Conservation (phyloP, 495 filamentous ascomycete species). For the Talaromyces ruber region DNA sequence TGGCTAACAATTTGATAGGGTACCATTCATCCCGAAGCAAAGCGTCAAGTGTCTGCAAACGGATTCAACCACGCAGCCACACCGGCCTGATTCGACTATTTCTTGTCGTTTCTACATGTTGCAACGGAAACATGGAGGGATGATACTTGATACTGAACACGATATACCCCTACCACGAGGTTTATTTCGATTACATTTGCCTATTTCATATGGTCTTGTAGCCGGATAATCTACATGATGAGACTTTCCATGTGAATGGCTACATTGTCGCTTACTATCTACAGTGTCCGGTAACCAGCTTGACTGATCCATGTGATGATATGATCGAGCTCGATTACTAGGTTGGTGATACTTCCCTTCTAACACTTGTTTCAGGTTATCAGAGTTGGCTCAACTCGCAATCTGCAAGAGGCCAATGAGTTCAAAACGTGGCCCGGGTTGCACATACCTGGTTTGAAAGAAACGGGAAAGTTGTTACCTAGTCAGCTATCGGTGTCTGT, state of each 20-base stretch:
- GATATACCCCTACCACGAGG: neutral
- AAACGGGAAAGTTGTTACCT: neutral
- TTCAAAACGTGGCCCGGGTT: neutral
- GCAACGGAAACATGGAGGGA: neutral
- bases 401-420: neutral
- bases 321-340: neutral
- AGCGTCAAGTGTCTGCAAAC: conserved; percentile 31
- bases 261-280: neutral
- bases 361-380: neutral
- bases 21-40: conserved; percentile 23
- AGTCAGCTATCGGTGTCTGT: neutral
- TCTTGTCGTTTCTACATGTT: neutral
- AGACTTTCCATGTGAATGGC: neutral
- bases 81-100: conserved; percentile 22
- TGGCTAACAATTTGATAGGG: conserved; percentile 18
- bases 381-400: neutral
- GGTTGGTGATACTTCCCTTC: neutral
- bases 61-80: conserved; percentile 20
- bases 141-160: neutral
- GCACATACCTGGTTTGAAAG: neutral
- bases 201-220: neutral
- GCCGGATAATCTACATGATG: neutral
- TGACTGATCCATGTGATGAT: neutral
- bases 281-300: neutral
- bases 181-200: neutral